phyloP scores from a whole-genome alignment of 78 protist species.

The Capsaspora owczarzaki region DNA sequence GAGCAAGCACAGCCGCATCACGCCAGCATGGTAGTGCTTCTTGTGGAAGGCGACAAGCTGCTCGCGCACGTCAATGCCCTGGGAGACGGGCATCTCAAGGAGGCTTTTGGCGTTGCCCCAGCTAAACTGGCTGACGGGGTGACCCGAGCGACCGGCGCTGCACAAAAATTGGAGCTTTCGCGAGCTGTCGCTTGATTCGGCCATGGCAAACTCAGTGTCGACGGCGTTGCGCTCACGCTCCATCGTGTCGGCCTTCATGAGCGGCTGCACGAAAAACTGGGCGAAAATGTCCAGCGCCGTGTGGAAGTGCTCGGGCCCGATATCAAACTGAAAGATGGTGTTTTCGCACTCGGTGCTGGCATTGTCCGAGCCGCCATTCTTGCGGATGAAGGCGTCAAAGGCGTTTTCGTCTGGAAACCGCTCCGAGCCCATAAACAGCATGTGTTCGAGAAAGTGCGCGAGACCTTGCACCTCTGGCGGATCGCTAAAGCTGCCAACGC shows the following conservation, averaged over 20 bases:
- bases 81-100: slow-evolving; percentile 5
- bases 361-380: slow-evolving; percentile 54
- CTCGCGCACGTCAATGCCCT: slow-evolving; percentile 38
- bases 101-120: slow-evolving; percentile 45
- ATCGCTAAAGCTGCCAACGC: slow-evolving; percentile 53
- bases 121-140: slow-evolving; percentile 42
- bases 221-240: slow-evolving; percentile 52
- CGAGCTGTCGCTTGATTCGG: slow-evolving; percentile 36
- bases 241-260: slow-evolving; percentile 32
- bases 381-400: slow-evolving; percentile 27
- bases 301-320: not conserved
- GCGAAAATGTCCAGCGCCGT: slow-evolving; percentile 48
- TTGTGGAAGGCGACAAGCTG: slow-evolving; percentile 33
- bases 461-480: slow-evolving; percentile 61
- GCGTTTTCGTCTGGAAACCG: slow-evolving; percentile 55
- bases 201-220: slow-evolving; percentile 45
- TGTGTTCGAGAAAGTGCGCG: slow-evolving; percentile 74
- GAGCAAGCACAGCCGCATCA: slow-evolving; percentile 35
- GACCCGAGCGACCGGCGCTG: slow-evolving; percentile 12
- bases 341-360: slow-evolving; percentile 50
- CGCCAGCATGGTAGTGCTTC: slow-evolving; percentile 31
- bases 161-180: slow-evolving; percentile 33
- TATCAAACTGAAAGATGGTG: slow-evolving; percentile 44
- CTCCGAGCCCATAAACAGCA: slow-evolving; percentile 72
- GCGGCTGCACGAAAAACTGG: slow-evolving; percentile 63